Evolutionary conservation across 164 flowering plant species (phyloP), one percentile per base, ranked within the genome.

Genomic region (Pachysandra terminalis): DNA sequence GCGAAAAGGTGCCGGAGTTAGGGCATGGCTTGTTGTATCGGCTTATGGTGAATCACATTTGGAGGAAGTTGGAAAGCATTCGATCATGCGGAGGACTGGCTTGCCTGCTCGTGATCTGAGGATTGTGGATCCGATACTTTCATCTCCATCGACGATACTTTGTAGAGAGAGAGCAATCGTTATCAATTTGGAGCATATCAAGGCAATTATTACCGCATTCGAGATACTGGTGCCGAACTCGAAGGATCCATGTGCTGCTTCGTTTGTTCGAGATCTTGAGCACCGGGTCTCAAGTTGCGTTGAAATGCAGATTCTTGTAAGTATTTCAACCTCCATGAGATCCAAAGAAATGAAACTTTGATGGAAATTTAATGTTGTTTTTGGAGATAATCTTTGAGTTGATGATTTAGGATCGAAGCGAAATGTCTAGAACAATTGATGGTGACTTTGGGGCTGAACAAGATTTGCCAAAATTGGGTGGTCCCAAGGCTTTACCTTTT

Each of bases 51-150:
- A 59, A 3, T 22, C 61, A 0, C 61, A 56, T 13, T 5, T 65
- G 12, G 61, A 35, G 10, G 74, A 65, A 61, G 74, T 22, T 8
- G 65, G 57, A 53, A 71, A 71, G 48, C 70, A 65, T 51, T 19
- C 45, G 22, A 71, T 71, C 66, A 71, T 71, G 74, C 64, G 65
- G 10, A 64, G 74, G 1, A 71, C 74, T 48, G 74, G 74, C 13
- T 56, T 71, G 10, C 74, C 70, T 25, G 69, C 59, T 8, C 74
- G 74, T 16, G 74, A 71, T 51, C 61, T 71, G 19, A 63, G 74
- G 25, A 25, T 66, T 24, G 66, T 71, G 10, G 74, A 71, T 28
- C 74, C 74, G 49, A 19, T 23, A 61, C 65, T 71, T 37, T 71
- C 74, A 22, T 71, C 66, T 26, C 70, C 74, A 17, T 59, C 74